These are phyloP conservation scores for Sisymbrium altissimum DNA, from an alignment of 345 rosid genomes.

Conservation along the genomic window DNA sequence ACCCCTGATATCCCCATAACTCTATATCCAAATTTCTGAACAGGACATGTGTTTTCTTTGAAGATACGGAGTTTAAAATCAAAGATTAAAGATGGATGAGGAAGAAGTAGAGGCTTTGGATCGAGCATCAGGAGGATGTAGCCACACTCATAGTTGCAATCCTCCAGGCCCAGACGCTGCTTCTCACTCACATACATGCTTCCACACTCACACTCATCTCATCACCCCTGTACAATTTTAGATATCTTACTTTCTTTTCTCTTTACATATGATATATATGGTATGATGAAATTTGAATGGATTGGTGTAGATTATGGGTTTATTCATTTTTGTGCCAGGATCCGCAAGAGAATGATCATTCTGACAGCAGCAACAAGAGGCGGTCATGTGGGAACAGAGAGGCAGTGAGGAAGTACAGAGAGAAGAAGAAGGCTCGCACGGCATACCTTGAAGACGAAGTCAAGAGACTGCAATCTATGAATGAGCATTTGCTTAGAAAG, in stretches of 20 bases:
- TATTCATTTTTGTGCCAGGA: constrained; percentile 14
- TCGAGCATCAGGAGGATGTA: constrained; percentile 41
- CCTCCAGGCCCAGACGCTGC: constrained; percentile 61
- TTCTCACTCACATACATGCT: constrained; percentile 63
- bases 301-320: background rate
- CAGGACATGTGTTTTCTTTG: background rate
- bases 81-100: constrained; percentile 11
- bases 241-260: background rate
- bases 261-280: background rate
- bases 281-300: background rate
- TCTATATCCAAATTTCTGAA: background rate
- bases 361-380: constrained; percentile 22
- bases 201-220: constrained; percentile 63
- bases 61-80: background rate
- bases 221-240: constrained; percentile 21
- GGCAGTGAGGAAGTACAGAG: constrained; percentile 77
- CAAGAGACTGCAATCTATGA: constrained; percentile 41
- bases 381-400: constrained; percentile 64
- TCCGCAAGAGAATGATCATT: constrained; percentile 39
- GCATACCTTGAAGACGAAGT: constrained; percentile 77
- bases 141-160: constrained; percentile 77
- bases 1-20: background rate
- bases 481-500: constrained; percentile 50
- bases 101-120: constrained; percentile 8
- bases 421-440: constrained; percentile 74